A percentile compares a stretch with the other conserved stretches of the same genome.
Conservation (phyloP, 192 early-diverging fungal genomes). For the Lunasporangiospora selenospora region DNA sequence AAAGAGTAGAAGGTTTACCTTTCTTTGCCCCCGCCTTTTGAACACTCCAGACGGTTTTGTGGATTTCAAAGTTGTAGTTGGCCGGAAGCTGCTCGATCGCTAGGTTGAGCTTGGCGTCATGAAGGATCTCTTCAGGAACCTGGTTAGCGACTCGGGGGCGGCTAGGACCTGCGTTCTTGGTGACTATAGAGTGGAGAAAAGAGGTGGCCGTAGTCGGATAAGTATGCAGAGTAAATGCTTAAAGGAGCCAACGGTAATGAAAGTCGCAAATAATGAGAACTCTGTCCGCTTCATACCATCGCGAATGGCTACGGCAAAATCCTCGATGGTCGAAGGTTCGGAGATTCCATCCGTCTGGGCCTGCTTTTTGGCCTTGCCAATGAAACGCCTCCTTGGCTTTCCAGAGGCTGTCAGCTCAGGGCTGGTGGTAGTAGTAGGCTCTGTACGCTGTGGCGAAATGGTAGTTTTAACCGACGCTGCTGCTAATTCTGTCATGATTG, state of each 20-base stretch:
- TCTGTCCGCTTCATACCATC: conserved; percentile 19
- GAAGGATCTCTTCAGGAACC: conserved; percentile 85
- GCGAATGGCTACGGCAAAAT: conserved; percentile 55
- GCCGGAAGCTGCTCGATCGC: conserved; percentile 86
- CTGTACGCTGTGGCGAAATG: no score
- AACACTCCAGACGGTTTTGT: conserved; percentile 95
- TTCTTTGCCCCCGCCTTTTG: conserved; percentile 73
- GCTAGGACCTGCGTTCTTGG: conserved; percentile 18
- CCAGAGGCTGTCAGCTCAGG: conserved; percentile 40
- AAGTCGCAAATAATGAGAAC: neutral
- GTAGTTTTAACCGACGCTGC: no score
- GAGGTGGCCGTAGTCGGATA: no score
- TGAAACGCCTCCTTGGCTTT: conserved; percentile 59
- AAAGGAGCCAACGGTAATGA: no score
- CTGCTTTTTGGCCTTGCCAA: conserved; percentile 52
- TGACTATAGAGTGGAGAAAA: conserved; percentile 13
- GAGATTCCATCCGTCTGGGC: conserved; percentile 6
- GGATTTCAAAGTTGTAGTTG: conserved; percentile 99
- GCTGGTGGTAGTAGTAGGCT: neutral
- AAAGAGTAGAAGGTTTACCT: conserved; percentile 47
- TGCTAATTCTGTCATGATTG: no score
- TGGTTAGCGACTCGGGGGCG: conserved; percentile 67
- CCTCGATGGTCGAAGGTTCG: conserved; percentile 53
- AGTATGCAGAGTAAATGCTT: no score
- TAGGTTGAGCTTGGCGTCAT: conserved; percentile 80